Conservation (phyloP, 1,284 basidiomycete genomes). For the Sporisorium scitamineum region DNA sequence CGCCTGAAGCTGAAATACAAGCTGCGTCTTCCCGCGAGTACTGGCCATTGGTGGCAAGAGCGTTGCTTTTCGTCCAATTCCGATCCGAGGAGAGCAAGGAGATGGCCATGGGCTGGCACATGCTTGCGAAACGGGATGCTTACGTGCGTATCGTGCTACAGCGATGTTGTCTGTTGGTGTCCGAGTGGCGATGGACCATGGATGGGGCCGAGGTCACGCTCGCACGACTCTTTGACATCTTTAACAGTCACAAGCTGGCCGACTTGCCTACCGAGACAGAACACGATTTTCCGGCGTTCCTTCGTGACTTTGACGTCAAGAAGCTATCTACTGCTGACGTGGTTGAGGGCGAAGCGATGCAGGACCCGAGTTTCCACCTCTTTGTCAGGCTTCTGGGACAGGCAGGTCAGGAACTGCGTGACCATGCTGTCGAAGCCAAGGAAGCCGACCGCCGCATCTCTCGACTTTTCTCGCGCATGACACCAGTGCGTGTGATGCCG, state of each 20-base stretch:
- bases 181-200: slow-evolving; percentile 79
- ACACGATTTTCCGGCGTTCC: slow-evolving; percentile 82
- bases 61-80: slow-evolving; percentile 72
- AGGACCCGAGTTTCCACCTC: slow-evolving; percentile 81
- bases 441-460: slow-evolving; percentile 72
- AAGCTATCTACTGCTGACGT: slow-evolving; percentile 16
- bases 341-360: slow-evolving; percentile 67
- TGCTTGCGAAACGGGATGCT: slow-evolving; percentile 77
- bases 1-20: slow-evolving; percentile 73
- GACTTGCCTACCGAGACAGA: slow-evolving; percentile 79
- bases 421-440: slow-evolving; percentile 17
- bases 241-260: slow-evolving; percentile 82
- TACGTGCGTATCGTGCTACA: slow-evolving; percentile 81
- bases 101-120: slow-evolving; percentile 70
- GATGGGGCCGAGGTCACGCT: slow-evolving; percentile 75
- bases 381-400: slow-evolving; percentile 82
- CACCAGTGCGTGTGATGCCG: slow-evolving; percentile 79
- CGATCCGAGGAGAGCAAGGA: slow-evolving; percentile 74
- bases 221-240: slow-evolving; percentile 79
- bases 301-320: slow-evolving; percentile 73
- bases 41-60: slow-evolving; percentile 75
- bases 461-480: slow-evolving; percentile 81
- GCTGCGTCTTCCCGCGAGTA: slow-evolving; percentile 73
- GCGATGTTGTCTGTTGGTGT: slow-evolving; percentile 79
- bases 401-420: slow-evolving; percentile 70